These are phyloP conservation scores for Acanthamoeba culbertsoni DNA, from an alignment of 208 protist genomes.

Conservation along the genomic window DNA sequence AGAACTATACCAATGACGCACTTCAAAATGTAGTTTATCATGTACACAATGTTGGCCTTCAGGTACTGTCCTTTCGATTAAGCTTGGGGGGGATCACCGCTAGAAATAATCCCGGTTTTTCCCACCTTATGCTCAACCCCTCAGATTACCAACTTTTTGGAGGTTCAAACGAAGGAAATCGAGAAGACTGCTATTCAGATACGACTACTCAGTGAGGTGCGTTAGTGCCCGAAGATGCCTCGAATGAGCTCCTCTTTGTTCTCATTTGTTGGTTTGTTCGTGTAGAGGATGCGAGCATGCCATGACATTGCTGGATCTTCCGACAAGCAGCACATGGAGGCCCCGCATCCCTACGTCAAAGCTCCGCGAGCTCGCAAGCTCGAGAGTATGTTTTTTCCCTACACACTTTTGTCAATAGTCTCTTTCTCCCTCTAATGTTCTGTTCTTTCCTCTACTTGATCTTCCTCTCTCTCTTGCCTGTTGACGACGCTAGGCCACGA, in stretches of 20 bases:
- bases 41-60: slow-evolving; percentile 58
- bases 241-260: neutral
- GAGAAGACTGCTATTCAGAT: slow-evolving; percentile 33
- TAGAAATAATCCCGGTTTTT: neutral
- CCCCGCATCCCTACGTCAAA: neutral
- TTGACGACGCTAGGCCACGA: neutral
- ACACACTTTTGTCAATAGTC: neutral
- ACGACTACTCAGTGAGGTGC: neutral
- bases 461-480: neutral
- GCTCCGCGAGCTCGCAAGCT: neutral
- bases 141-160: slow-evolving; percentile 49
- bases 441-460: neutral
- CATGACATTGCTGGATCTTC: neutral
- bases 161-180: slow-evolving; percentile 57
- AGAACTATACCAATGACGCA: slow-evolving; percentile 36
- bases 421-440: neutral
- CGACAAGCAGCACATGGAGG: slow-evolving; percentile 53
- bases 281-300: slow-evolving; percentile 39
- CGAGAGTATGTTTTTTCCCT: neutral
- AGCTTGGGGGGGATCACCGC: too few relatives aligned
- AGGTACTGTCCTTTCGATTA: neutral
- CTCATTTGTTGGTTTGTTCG: neutral
- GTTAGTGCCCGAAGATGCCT: neutral
- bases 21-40: slow-evolving; percentile 59
- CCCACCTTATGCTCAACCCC: neutral